Evolutionary conservation across 495 filamentous ascomycete species (phyloP).

Genomic region (Lichina pygmaea): DNA sequence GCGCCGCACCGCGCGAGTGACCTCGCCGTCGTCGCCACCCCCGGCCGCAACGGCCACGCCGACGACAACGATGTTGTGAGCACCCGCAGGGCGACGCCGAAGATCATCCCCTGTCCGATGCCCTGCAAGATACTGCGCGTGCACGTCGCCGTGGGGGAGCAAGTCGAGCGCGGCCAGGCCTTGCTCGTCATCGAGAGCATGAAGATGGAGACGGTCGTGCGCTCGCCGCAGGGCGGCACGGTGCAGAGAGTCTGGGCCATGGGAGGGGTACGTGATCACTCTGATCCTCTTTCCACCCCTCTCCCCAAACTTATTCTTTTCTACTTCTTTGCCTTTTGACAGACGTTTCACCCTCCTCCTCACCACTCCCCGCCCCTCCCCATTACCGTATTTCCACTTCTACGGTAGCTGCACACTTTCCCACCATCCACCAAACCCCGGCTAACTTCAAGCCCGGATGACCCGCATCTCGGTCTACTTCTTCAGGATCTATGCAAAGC

Average conservation of each 20-base stretch:
- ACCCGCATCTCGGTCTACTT: neutral
- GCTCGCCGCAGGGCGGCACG: conserved; percentile 59
- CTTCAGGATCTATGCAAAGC: conserved; percentile 29
- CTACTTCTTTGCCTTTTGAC: too few species aligned
- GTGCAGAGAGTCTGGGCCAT: conserved; percentile 31
- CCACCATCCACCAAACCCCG: too few species aligned
- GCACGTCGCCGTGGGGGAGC: conserved; percentile 53
- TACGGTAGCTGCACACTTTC: too few species aligned
- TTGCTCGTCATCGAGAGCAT: conserved; percentile 96
- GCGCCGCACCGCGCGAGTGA: too few species aligned
- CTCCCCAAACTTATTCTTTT: too few species aligned
- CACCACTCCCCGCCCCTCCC: too few species aligned
- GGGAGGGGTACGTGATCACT: neutral
- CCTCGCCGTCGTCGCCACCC: neutral
- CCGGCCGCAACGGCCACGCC: neutral
- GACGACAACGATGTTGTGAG: neutral
- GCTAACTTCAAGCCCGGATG: too few species aligned
- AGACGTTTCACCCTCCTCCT: too few species aligned
- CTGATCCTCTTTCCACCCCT: too few species aligned
- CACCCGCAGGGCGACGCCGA: conserved; percentile 16
- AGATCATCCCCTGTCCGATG: conserved; percentile 79
- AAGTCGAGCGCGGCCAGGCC: conserved; percentile 61
- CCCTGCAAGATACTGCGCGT: conserved; percentile 80
- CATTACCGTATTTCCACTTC: too few species aligned
- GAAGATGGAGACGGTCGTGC: conserved; percentile 99